Base-by-base conservation (phyloP, 345 rosid genomes). In the Barbarea vulgaris region DNA sequence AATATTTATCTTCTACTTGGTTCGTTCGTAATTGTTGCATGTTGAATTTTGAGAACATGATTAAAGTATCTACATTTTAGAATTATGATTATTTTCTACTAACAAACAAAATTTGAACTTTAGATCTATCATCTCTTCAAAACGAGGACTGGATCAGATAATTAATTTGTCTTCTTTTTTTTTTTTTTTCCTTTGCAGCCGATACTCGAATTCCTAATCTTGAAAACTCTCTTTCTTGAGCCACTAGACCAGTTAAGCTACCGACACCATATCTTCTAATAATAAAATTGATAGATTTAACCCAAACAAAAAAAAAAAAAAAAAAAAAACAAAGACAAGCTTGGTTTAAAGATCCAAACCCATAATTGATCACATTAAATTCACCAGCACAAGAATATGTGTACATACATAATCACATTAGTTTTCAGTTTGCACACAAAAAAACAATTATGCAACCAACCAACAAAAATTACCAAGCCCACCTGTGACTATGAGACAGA, bases 351-450 rank as follows among this genome's bases (percentile, higher is more conserved):
- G 36, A 28, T 55, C 15, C 74, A 64, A 73, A 41, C 46, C 28
- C 63, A 46, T 22, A 24, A 22, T 14, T 42, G 48, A 44, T 42
- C 57, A 64, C 66, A 67, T 8, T 48, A 48, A 48, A 47, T 25
- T 57, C 67, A 75, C 15, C 25, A 74, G 11, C 52, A 57, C 67
- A 66, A 74, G 18, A 57, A 66, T 63, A 22, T 53, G 70, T 64
- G 25, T 30, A 36, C 50, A 34, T 55, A 44, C 9, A 44, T 18
- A 58, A 75, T 34, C 62, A 66, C 74, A 68, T 41, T 63, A 68
- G 21, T 24, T 60, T 69, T 41, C 47, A 68, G 37, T 24, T 59
- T 69, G 42, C 57, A 60, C 69, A 53, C 3, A 34, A 28, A 15
- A 63, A 21, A 12, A 65, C 21, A 67, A 69, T 52, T 30, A 60